phyloP scores from a whole-genome alignment of 2,329 filamentous ascomycete species.

The Pestalotiopsis sp. region DNA sequence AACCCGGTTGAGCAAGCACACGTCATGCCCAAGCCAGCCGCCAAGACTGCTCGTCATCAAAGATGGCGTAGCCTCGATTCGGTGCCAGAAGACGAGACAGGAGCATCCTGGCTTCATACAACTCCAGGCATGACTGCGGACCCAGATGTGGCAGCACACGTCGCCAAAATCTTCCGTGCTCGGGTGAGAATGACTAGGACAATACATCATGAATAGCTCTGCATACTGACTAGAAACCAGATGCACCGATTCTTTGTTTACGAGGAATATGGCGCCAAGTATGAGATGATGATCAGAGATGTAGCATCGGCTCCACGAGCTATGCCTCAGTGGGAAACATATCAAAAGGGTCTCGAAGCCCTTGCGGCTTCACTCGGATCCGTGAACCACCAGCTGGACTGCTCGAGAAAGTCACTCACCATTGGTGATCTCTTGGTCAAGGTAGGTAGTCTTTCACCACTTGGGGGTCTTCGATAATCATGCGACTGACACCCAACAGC shows the following conservation, averaged over 20 bases:
- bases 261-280: slow-evolving; percentile 89
- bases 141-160: slow-evolving; percentile 61
- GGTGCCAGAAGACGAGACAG: slow-evolving; percentile 43
- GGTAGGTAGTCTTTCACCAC: slow-evolving; percentile 47
- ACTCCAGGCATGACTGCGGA: slow-evolving; percentile 58
- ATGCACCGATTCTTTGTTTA: slow-evolving; percentile 84
- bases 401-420: slow-evolving; percentile 75
- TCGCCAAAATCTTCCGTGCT: slow-evolving; percentile 62
- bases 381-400: slow-evolving; percentile 63
- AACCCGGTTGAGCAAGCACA: slow-evolving; percentile 43
- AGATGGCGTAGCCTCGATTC: slow-evolving; percentile 52
- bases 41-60: slow-evolving; percentile 40
- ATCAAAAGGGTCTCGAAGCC: slow-evolving; percentile 84
- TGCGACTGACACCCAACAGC: slow-evolving; percentile 52
- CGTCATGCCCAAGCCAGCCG: slow-evolving; percentile 22
- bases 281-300: slow-evolving; percentile 82
- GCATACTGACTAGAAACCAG: slow-evolving; percentile 44
- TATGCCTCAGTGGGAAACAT: slow-evolving; percentile 74
- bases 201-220: background rate
- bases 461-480: background rate
- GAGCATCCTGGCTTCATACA: slow-evolving; percentile 45
- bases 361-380: slow-evolving; percentile 76
- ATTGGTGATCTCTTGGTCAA: slow-evolving; percentile 90
- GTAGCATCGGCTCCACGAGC: slow-evolving; percentile 69
- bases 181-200: slow-evolving; percentile 46